Conservation (phyloP, 768 basidiomycete genomes). For the Termitomyces sp. region DNA sequence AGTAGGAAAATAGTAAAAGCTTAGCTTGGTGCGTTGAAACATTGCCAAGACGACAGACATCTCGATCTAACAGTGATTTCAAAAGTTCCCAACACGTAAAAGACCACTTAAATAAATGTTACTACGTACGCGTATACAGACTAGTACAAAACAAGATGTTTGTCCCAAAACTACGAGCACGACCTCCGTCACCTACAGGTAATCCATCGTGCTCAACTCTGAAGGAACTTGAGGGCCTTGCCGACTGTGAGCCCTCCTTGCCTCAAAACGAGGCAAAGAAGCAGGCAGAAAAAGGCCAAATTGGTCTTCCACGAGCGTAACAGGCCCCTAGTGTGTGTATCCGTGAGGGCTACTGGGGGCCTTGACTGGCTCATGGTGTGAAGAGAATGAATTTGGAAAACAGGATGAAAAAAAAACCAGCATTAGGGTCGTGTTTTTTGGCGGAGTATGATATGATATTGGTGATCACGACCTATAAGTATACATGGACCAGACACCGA, state of each 20-base stretch:
- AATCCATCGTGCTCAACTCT: constrained; percentile 55
- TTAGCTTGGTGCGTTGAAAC: background rate
- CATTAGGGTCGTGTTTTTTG: background rate
- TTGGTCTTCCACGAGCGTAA: constrained; percentile 73
- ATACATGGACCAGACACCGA: background rate
- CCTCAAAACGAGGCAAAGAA: constrained; percentile 55
- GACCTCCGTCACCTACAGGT: constrained; percentile 20
- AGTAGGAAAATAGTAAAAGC: background rate
- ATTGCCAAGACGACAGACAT: constrained; percentile 8
- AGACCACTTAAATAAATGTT: background rate
- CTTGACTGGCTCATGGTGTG: constrained; percentile 64
- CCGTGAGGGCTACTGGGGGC: constrained; percentile 36
- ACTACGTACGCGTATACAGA: background rate
- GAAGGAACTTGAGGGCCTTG: constrained; percentile 43
- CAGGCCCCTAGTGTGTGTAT: constrained; percentile 49
- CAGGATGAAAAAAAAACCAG: background rate
- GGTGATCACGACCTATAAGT: background rate
- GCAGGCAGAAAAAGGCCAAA: constrained; percentile 35
- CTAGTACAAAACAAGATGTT: constrained; percentile 30
- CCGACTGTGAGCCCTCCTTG: constrained; percentile 40
- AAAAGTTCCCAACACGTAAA: background rate
- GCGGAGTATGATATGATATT: background rate
- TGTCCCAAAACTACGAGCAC: constrained; percentile 68
- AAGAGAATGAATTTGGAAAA: background rate
- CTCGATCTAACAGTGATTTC: background rate